Conservation (phyloP, 768 basidiomycete genomes). For the Tylopilus felleus region DNA sequence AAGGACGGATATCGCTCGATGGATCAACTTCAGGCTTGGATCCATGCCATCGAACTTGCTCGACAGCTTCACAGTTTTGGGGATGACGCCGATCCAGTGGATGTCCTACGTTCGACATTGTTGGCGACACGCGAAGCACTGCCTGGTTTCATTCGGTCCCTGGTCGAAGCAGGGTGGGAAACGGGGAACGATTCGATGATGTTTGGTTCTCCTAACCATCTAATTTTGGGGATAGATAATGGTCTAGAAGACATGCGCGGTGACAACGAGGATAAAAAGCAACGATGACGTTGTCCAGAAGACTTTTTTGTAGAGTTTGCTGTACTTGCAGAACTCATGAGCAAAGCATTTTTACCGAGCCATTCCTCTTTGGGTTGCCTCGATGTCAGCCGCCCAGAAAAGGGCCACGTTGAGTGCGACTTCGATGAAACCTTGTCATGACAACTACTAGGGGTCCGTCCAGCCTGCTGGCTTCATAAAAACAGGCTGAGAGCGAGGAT, state of each 20-base stretch:
- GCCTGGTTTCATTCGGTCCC: conserved; percentile 18
- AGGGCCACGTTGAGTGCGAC: neutral
- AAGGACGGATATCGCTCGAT: conserved; percentile 45
- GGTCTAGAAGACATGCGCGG: neutral
- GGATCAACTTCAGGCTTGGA: conserved; percentile 60
- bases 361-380: neutral
- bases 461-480: conserved; percentile 7
- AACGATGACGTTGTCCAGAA: conserved; percentile 10
- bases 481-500: neutral
- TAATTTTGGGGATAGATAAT: conserved; percentile 19
- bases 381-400: neutral
- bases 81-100: neutral
- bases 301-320: neutral
- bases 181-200: conserved; percentile 30
- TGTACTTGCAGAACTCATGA: neutral
- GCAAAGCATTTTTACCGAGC: neutral
- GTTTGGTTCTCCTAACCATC: conserved; percentile 25
- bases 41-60: conserved; percentile 23
- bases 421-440: neutral
- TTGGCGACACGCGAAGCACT: conserved; percentile 10
- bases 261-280: conserved; percentile 16
- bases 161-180: conserved; percentile 38
- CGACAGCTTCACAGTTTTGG: conserved; percentile 1
- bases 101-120: conserved; percentile 13
- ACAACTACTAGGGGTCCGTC: no score